These are phyloP conservation scores for Hypoxylon subgilvum DNA, from an alignment of 495 filamentous ascomycete genomes.

Conservation along the genomic window DNA sequence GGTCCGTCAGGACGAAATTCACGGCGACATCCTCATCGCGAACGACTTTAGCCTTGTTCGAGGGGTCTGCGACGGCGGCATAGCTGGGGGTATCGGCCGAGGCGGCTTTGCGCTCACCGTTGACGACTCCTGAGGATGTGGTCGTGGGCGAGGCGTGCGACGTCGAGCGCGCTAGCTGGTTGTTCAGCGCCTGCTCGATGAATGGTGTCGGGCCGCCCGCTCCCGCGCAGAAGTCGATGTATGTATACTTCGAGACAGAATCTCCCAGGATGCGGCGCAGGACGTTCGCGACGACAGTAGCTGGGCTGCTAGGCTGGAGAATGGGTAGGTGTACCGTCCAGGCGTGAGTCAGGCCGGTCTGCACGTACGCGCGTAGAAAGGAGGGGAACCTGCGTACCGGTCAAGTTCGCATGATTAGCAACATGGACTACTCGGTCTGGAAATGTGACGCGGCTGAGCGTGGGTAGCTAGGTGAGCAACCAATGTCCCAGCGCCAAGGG, in stretches of 20 bases:
- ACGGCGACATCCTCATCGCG: conserved; percentile 41
- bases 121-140: conserved; percentile 23
- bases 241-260: conserved; percentile 55
- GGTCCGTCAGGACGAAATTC: conserved; percentile 71
- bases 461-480: background rate
- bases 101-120: conserved; percentile 37
- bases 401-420: conserved; percentile 4
- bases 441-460: background rate
- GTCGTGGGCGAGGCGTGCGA: conserved; percentile 8
- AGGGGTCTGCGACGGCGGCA: conserved; percentile 30
- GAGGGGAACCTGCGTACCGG: conserved; percentile 57
- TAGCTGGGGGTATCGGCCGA: conserved; percentile 32
- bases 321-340: conserved; percentile 56
- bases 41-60: conserved; percentile 19
- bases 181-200: conserved; percentile 56
- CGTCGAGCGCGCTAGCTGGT: conserved; percentile 10
- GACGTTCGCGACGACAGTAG: conserved; percentile 53
- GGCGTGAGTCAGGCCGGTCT: conserved; percentile 57
- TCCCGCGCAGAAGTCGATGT: conserved; percentile 78
- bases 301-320: conserved; percentile 54
- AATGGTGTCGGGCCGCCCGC: conserved; percentile 70
- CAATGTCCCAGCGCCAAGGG: background rate
- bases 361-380: conserved; percentile 57
- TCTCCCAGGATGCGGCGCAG: conserved; percentile 50
- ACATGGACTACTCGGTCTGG: background rate